Evolutionary conservation across 139 green algal species (phyloP).

Genomic region (Coelastrella sp.): DNA sequence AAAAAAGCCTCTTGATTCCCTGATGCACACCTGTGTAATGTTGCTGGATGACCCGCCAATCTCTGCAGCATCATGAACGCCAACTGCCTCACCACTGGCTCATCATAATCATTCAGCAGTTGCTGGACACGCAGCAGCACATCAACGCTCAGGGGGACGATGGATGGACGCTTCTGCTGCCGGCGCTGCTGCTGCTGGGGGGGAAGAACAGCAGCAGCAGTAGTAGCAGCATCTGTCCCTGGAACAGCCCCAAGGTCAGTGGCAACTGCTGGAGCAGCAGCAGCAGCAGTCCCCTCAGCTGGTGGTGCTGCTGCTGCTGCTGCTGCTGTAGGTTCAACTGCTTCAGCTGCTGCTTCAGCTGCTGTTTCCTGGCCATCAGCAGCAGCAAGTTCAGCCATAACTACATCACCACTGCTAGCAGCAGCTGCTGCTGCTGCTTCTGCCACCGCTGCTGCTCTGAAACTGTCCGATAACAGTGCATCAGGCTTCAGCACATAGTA

Average conservation of each 20-base stretch:
- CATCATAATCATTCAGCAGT: slow-evolving; percentile 27
- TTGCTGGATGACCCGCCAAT: slow-evolving; percentile 41
- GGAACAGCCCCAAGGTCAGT: too few relatives aligned
- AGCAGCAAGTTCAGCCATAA: neutral
- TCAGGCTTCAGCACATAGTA: neutral
- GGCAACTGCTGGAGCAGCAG: neutral
- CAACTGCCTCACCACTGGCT: slow-evolving; percentile 45
- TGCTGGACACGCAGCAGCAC: slow-evolving; percentile 18
- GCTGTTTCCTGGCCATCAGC: neutral
- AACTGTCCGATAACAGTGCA: neutral
- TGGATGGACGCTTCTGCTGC: neutral
- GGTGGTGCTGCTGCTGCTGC: neutral
- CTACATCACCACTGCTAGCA: too few relatives aligned
- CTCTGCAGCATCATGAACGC: slow-evolving; percentile 50
- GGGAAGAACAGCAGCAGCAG: neutral
- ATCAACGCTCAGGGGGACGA: slow-evolving; percentile 21
- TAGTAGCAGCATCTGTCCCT: too few relatives aligned
- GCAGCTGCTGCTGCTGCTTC: too few relatives aligned
- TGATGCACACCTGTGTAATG: slow-evolving; percentile 39
- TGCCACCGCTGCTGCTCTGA: slow-evolving; percentile 7
- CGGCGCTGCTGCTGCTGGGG: too few relatives aligned
- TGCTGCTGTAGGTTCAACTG: neutral
- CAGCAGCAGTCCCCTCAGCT: too few relatives aligned
- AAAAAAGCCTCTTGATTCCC: too few relatives aligned
- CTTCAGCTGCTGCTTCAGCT: neutral